Base-by-base conservation (phyloP, 495 filamentous ascomycete genomes). In the Rusavskia elegans region DNA sequence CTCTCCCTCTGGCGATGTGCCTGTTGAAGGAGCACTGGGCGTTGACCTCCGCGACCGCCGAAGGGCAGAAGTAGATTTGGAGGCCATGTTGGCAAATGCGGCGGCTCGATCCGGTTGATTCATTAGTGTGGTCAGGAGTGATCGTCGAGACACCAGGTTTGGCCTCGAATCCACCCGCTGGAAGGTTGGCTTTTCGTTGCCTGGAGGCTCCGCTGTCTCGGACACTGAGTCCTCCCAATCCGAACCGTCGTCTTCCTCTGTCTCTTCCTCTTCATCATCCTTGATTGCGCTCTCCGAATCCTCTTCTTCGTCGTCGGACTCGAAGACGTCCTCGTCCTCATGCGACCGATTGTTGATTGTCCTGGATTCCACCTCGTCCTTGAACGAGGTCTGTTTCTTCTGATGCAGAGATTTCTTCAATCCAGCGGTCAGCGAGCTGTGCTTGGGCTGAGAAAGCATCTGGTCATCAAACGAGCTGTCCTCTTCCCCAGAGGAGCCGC, bases 161-260 rank as follows among this genome's bases (percentile, higher is more conserved):
- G 85, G 81, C 57, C 80, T 78, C 19, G 90, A 95, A 63, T 95
- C 88, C 29, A 97, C 89, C 7, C 92, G 81, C 62, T 87, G 79
- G 73, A 97, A 97, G 57, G 85, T 70, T 1, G 52, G 55, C 54
- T 78, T 80, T 19, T 92, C 87, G 51, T 90, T 84, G 23, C 85
- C 73, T 60, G 82, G 90, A 0, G 87, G 85, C 50, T 79, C 81
- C 21, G 80, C 87, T 59, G 82, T 93, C 53, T 93, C 85, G 32
- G 88, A 88, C n/a, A 83, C 78, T 8, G 88, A 92, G 57, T 95
- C 90, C 63, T 94, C 89, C 87, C 88, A 94, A 52, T 92, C 85
- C 11, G 51, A 53, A 19, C 42, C 50, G 17, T 61, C 53, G 49
- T 55, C 56, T 27, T 58, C 56, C 10, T 64, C 63, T 2, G 74